Evolutionary conservation across 2,329 filamentous ascomycete genomes (phyloP), one percentile per base, ranked within the genome.

Genomic region (Fusarium mundagurra): DNA sequence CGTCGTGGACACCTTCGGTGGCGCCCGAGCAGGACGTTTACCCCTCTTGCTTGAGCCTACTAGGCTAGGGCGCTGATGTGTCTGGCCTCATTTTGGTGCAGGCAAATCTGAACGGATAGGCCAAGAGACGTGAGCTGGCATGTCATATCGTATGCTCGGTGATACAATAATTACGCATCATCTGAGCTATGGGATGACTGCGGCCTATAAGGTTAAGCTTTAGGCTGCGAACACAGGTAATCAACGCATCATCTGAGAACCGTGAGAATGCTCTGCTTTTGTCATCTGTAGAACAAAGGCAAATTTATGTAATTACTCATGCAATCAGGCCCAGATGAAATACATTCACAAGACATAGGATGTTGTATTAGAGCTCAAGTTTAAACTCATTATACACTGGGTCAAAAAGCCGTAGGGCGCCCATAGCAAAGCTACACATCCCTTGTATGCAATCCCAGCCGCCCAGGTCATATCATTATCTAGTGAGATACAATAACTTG

Each of bases 401-500:
- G 5, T 10, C 8, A n/a, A 14, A 14, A 9, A 12, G 9, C 20
- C 33, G 1, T 16, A 6, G 18, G 9, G 20, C 8, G 11, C 24
- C 14, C 2, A 5, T 4, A 27, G 4, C 9, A 39, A 61, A 24
- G 5, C 6, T 18, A 38, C 5, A 5, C 6, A 31, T 20, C 24
- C 16, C 3, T 8, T 12, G 9, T 5, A 22, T 11, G 18, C 5
- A 31, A 8, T 29, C 34, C 13, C 11, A n/a, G 4, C 27, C n/a
- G n/a, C 11, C 2, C 18, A 8, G 14, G 11, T 4, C 34, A n/a
- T 13, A 7, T 1, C 5, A 39, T 34, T 54, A 43, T n/a, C 16
- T 57, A 53, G 7, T 53, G 38, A 10, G 50, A 27, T 7, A 70
- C 51, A 17, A 70, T 14, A 39, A 70, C 66, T 2, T 65, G 51